Evolutionary conservation across 163 green algal species (phyloP).

Genomic region (Scenedesmus sp.): DNA sequence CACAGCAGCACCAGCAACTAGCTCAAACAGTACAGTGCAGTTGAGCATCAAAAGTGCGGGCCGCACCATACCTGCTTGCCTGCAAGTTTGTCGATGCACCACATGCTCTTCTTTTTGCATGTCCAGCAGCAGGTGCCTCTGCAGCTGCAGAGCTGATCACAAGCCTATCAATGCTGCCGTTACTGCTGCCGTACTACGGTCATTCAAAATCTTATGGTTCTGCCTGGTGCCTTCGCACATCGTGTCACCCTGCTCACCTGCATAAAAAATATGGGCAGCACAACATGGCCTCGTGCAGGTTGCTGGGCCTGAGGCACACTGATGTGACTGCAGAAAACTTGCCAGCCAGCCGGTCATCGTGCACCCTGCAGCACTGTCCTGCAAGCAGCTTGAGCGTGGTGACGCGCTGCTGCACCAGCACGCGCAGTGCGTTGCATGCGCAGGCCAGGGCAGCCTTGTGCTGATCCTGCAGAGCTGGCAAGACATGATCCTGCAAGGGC

Average conservation of each 20-base stretch:
- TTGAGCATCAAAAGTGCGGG: not conserved
- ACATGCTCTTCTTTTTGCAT: not conserved
- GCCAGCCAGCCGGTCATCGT: not conserved
- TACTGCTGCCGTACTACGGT: too few relatives aligned
- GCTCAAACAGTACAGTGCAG: not conserved
- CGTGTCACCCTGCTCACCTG: not conserved
- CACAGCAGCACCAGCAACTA: not conserved
- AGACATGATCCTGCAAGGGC: conserved; percentile 20
- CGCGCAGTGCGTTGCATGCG: not conserved
- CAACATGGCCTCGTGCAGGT: conserved; percentile 56
- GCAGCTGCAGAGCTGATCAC: not conserved
- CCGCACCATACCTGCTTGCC: not conserved
- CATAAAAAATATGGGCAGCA: conserved; percentile 52
- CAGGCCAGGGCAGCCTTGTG: conserved; percentile 35
- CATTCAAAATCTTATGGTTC: too few relatives aligned
- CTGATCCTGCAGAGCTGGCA: conserved; percentile 20
- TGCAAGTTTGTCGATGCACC: not conserved
- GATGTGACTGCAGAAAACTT: not conserved
- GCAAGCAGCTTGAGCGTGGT: not conserved
- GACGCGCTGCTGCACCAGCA: conserved; percentile 7
- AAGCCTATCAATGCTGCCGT: not conserved
- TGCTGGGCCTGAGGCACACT: conserved; percentile 35
- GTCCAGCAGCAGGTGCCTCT: not conserved
- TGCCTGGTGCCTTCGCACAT: not conserved
- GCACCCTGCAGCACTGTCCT: conserved; percentile 36